Conservation (phyloP, 306 rosid genomes). For the Lathyrus sativus region DNA sequence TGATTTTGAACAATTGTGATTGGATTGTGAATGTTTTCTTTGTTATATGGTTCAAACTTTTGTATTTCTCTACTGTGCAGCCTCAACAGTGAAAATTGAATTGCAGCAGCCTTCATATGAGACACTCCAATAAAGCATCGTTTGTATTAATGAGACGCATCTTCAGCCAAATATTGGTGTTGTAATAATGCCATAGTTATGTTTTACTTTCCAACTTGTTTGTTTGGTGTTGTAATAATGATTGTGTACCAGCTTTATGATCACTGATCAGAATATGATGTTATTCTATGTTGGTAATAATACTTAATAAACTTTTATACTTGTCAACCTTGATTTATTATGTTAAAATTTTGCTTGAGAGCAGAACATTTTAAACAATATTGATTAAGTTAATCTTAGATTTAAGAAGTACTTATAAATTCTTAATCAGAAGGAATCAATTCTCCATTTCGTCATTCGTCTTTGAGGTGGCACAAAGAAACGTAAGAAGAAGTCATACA, state of each 20-base stretch:
- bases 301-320: not conserved
- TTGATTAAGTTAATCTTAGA: no score
- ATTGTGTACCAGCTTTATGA: slow-evolving; percentile 16
- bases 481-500: slow-evolving; percentile 32
- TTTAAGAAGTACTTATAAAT: no score
- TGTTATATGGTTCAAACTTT: not conserved
- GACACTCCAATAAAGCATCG: slow-evolving; percentile 20
- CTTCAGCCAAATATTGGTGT: slow-evolving; percentile 25
- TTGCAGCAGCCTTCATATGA: slow-evolving; percentile 12
- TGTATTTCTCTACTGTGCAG: slow-evolving; percentile 44
- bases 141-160: slow-evolving; percentile 2
- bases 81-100: slow-evolving; percentile 46
- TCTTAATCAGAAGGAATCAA: slow-evolving; percentile 19
- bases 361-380: not conserved
- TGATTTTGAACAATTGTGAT: slow-evolving; percentile 25
- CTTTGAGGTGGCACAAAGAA: slow-evolving; percentile 31
- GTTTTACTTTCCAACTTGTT: slow-evolving; percentile 18
- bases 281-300: not conserved
- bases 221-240: slow-evolving; percentile 26
- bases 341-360: not conserved
- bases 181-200: not conserved
- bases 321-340: not conserved
- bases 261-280: not conserved
- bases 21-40: not conserved
- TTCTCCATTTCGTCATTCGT: slow-evolving; percentile 21